Evolutionary conservation across 441 rosid genomes (phyloP).

Genomic region (Codiaeum variegatum): DNA sequence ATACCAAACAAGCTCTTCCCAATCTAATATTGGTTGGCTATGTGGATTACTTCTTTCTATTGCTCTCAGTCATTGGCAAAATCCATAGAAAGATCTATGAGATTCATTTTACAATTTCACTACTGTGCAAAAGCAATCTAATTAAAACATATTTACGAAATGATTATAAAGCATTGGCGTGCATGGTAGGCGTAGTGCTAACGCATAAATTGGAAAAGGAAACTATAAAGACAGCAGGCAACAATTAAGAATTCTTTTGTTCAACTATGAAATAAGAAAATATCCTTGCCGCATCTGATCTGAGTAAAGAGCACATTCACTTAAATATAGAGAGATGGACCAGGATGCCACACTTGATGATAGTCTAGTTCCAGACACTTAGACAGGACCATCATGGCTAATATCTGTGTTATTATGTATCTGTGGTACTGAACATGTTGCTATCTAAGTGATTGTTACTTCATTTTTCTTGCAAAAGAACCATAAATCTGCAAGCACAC

Average conservation of each 20-base stretch:
- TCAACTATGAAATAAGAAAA: neutral
- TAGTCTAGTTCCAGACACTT: neutral
- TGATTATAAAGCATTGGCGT: neutral
- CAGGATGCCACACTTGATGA: neutral
- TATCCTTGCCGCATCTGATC: neutral
- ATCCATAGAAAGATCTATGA: neutral
- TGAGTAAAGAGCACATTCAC: neutral
- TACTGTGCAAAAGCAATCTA: neutral
- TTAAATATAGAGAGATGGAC: neutral
- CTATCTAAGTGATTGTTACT: neutral
- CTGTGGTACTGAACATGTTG: neutral
- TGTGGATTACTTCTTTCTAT: neutral
- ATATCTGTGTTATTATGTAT: neutral
- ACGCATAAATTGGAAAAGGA: neutral
- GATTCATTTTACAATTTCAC: neutral
- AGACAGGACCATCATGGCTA: neutral
- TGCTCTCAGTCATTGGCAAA: neutral
- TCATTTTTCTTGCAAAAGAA: neutral
- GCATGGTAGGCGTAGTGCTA: neutral
- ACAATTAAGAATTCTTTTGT: neutral
- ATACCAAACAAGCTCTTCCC: neutral
- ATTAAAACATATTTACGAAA: neutral
- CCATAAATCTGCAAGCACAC: neutral
- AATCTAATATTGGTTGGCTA: neutral
- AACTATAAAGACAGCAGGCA: neutral